These are phyloP conservation scores for Thamnidium elegans DNA, from an alignment of 192 early-diverging fungal species.

Conservation along the genomic window DNA sequence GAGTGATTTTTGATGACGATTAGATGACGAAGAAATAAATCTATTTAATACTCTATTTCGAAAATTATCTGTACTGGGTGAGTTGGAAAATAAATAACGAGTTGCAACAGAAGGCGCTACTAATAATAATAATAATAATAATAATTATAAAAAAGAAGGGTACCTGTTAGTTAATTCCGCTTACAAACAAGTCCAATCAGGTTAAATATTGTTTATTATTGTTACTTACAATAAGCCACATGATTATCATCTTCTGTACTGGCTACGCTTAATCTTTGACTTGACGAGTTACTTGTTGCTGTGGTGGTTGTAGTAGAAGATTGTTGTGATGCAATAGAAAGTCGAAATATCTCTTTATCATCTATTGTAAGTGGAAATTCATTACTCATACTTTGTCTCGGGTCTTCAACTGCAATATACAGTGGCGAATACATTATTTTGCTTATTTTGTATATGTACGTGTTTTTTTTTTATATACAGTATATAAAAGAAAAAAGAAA, in stretches of 20 bases:
- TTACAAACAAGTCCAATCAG: slow-evolving; percentile 6
- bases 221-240: background rate
- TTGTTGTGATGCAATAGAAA: slow-evolving; percentile 12
- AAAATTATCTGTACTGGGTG: slow-evolving; percentile 16
- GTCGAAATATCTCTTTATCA: slow-evolving; percentile 1
- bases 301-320: slow-evolving; percentile 10
- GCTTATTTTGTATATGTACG: too few relatives aligned
- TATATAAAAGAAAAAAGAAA: too few relatives aligned
- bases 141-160: background rate
- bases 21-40: slow-evolving; percentile 4
- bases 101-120: background rate
- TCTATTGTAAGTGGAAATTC: too few relatives aligned
- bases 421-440: too few relatives aligned
- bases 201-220: too few relatives aligned
- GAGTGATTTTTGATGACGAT: slow-evolving; percentile 11
- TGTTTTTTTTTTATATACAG: too few relatives aligned
- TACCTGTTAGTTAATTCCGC: background rate
- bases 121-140: too few relatives aligned
- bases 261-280: slow-evolving; percentile 8
- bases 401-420: too few relatives aligned
- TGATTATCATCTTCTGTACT: slow-evolving; percentile 2
- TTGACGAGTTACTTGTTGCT: background rate
- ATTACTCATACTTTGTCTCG: too few relatives aligned
- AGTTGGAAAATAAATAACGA: slow-evolving; percentile 11
- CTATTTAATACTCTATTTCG: slow-evolving; percentile 21